Percentiles rank a stretch among this genome's conserved stretches.
Evolutionary conservation across 495 filamentous ascomycete species (phyloP).

Genomic region (Penicillium crystallinum): DNA sequence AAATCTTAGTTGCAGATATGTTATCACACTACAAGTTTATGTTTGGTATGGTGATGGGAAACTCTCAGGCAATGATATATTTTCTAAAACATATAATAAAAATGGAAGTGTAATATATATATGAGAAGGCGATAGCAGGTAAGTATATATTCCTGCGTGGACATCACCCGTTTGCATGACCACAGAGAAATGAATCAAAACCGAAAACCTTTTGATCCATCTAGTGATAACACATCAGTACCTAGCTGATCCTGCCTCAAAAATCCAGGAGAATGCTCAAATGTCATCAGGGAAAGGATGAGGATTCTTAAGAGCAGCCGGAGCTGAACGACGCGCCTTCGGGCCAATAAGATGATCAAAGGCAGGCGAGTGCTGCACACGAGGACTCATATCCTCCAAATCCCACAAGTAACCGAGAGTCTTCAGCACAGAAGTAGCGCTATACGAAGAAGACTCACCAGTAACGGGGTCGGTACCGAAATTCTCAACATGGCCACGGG

Average conservation of each 20-base stretch:
- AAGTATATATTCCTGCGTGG: too few species aligned
- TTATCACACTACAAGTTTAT: too few species aligned
- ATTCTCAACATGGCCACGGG: conserved; percentile 41
- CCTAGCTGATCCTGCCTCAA: neutral
- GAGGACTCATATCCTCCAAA: conserved; percentile 38
- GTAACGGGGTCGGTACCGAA: conserved; percentile 33
- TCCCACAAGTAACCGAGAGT: conserved; percentile 46
- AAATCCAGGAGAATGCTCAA: neutral
- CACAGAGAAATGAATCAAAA: too few species aligned
- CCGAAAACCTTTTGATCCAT: too few species aligned
- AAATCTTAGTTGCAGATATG: too few species aligned
- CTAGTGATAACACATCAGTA: neutral
- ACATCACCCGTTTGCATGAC: too few species aligned
- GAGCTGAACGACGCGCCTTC: conserved; percentile 14
- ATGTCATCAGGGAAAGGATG: conserved; percentile 19
- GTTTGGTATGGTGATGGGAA: too few species aligned
- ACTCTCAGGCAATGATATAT: too few species aligned
- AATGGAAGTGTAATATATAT: too few species aligned
- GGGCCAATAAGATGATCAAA: conserved; percentile 43
- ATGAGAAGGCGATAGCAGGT: too few species aligned
- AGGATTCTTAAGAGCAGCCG: conserved; percentile 17
- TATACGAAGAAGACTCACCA: conserved; percentile 34
- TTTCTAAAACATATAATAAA: too few species aligned
- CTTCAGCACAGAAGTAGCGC: conserved; percentile 39
- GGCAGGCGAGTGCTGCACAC: conserved; percentile 38